Evolutionary conservation across 2,329 filamentous ascomycete genomes (phyloP).

Genomic region (Colletotrichum gigasporum): DNA sequence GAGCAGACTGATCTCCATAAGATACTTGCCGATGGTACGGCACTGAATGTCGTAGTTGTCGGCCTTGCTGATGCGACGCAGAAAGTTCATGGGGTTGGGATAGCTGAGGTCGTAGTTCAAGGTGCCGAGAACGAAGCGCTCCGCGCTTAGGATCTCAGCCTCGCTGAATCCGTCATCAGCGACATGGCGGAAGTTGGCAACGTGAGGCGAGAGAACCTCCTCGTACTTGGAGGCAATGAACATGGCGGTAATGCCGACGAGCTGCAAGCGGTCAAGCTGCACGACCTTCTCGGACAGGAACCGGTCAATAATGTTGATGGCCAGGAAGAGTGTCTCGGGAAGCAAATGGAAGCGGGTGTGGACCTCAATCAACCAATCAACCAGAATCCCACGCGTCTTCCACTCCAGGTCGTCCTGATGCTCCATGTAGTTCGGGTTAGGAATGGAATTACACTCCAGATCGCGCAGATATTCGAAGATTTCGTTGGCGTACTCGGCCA

Average conservation of each 20-base stretch:
- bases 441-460: conserved; percentile 80
- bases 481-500: conserved; percentile 94
- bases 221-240: conserved; percentile 99
- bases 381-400: conserved; percentile 97
- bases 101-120: conserved; percentile 98
- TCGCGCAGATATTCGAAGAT: conserved; percentile 96
- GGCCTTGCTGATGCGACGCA: conserved; percentile 97
- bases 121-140: conserved; percentile 90
- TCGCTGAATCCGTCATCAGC: conserved; percentile 97
- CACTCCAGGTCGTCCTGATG: conserved; percentile 95
- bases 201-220: conserved; percentile 95
- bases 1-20: conserved; percentile 95
- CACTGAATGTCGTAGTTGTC: conserved; percentile 99
- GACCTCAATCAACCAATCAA: conserved; percentile 98
- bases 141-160: conserved; percentile 94
- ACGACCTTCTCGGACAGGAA: conserved; percentile 97
- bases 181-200: conserved; percentile 96
- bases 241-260: conserved; percentile 98
- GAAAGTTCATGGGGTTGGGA: conserved; percentile 99
- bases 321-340: conserved; percentile 94
- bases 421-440: conserved; percentile 94
- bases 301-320: conserved; percentile 98
- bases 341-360: conserved; percentile 96
- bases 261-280: conserved; percentile 92
- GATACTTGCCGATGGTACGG: conserved; percentile 95